Evolutionary conservation across 306 rosid genomes (phyloP).

Genomic region (Acacia melanoxylon): DNA sequence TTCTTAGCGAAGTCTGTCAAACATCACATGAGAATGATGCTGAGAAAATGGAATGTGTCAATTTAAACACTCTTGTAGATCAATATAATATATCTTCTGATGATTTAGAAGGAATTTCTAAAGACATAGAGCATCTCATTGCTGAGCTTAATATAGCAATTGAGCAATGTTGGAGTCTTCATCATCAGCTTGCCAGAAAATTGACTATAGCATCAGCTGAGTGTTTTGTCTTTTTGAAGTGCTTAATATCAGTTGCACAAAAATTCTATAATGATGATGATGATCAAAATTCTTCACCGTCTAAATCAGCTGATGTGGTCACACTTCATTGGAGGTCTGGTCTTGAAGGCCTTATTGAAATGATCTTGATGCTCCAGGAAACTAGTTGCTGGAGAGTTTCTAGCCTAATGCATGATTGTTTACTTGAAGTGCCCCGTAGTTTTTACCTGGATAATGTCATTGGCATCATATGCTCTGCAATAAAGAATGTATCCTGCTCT

Average conservation of each 20-base stretch:
- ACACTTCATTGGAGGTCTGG: constrained; percentile 58
- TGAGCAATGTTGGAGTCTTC: constrained; percentile 85
- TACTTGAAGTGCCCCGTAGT: constrained; percentile 56
- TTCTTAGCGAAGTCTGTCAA: constrained; percentile 55
- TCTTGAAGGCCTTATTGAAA: constrained; percentile 69
- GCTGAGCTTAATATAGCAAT: constrained; percentile 58
- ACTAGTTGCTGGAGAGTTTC: constrained; percentile 90
- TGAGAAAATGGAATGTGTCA: constrained; percentile 36
- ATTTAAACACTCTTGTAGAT: constrained; percentile 31
- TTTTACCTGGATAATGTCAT: constrained; percentile 59
- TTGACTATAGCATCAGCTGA: constrained; percentile 62
- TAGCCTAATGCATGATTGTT: constrained; percentile 74
- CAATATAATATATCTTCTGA: constrained; percentile 42
- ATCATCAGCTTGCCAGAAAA: constrained; percentile 73
- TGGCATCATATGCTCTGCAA: constrained; percentile 62
- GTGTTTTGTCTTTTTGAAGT: constrained; percentile 66
- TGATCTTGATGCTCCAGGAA: constrained; percentile 62
- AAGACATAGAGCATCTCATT: constrained; percentile 67
- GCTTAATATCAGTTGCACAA: constrained; percentile 55
- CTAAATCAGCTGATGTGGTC: constrained; percentile 47
- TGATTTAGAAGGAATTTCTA: constrained; percentile 65
- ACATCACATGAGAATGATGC: constrained; percentile 39
- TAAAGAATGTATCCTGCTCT: constrained; percentile 57
- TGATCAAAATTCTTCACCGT: constrained; percentile 52
- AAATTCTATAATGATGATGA: constrained; percentile 50